Base-by-base conservation (phyloP, 2,329 filamentous ascomycete species). In the Hirsutella minnesotensis region DNA sequence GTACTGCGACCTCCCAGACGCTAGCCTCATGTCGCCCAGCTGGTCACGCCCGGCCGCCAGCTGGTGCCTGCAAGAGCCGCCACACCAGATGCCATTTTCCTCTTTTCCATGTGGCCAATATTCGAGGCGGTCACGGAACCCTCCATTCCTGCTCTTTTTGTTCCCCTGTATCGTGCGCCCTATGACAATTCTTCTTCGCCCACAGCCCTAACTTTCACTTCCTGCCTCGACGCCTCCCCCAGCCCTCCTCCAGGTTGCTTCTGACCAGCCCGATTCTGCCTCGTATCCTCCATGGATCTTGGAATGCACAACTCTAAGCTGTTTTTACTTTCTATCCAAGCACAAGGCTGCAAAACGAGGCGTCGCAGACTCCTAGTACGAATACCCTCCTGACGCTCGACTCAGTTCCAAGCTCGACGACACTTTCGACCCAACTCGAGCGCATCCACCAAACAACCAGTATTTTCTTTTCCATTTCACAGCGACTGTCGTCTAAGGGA, bases 241-340 rank as follows among this genome's bases (percentile, higher is more conserved):
- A 27, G 12, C 7, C 36, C 19, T 20, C 18, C 15, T 9, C 16
- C 18, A 15, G n/a, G 3, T 18, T 18, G n/a, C 8, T 18, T 35
- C n/a, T 35, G 33, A 16, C 33, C 12, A 27, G 24, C 7, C 24
- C 7, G 12, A 27, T 12, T 16, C 33, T 42, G 31, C 42, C 31
- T 42, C 29, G 15, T 29, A 36, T 20, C 40, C 36, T 38, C 22
- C 39, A 45, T 45, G 43, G 40, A 42, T 21, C 21, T 27, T 39
- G 38, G 22, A 12, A 29, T 39, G 27, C n/a, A 19, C 21, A 27
- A 15, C 27, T 19, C 13, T 21, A 27, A 27, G 24, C 33, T 34
- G 22, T 38, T n/a, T 18, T 29, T 33, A 13, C 31, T 27, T 13
- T n/a, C 30, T 9, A 40, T 21, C 33, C 21, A 40, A 19, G 38